Conservation (phyloP, 345 rosid species). For the Linum lewisii region DNA sequence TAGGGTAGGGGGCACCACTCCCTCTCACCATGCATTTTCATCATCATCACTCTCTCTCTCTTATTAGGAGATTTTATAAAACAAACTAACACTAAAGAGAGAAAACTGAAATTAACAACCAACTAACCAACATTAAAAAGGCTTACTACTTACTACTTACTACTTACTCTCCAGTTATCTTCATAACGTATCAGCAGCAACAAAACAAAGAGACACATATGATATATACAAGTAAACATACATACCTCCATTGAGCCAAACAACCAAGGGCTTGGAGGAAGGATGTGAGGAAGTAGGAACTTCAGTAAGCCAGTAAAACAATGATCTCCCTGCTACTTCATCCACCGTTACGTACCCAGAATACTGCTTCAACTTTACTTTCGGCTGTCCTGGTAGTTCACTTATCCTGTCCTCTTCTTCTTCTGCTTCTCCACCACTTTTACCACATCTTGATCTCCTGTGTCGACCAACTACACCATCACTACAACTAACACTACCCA, state of each 20-base stretch:
- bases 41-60: neutral
- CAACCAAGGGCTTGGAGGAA: constrained; percentile 59
- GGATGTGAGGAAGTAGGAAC: constrained; percentile 29
- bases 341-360: constrained; percentile 84
- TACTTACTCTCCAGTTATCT: too few relatives aligned
- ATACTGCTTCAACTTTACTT: constrained; percentile 75
- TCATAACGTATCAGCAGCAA: constrained; percentile 15
- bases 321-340: constrained; percentile 60
- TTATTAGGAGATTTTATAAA: too few relatives aligned
- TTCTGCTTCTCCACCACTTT: constrained; percentile 23
- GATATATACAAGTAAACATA: too few relatives aligned
- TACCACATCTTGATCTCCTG: neutral
- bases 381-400: constrained; percentile 90
- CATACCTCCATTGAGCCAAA: constrained; percentile 97
- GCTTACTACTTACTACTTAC: too few relatives aligned
- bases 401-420: constrained; percentile 39
- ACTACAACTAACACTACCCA: neutral
- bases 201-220: neutral
- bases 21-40: too few relatives aligned
- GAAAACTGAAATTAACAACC: too few relatives aligned
- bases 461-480: too few relatives aligned
- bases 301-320: constrained; percentile 96
- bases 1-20: neutral
- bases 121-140: too few relatives aligned
- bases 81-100: too few relatives aligned